Evolutionary conservation across 2,329 filamentous ascomycete genomes (phyloP).

Genomic region (Daldinia sp.): DNA sequence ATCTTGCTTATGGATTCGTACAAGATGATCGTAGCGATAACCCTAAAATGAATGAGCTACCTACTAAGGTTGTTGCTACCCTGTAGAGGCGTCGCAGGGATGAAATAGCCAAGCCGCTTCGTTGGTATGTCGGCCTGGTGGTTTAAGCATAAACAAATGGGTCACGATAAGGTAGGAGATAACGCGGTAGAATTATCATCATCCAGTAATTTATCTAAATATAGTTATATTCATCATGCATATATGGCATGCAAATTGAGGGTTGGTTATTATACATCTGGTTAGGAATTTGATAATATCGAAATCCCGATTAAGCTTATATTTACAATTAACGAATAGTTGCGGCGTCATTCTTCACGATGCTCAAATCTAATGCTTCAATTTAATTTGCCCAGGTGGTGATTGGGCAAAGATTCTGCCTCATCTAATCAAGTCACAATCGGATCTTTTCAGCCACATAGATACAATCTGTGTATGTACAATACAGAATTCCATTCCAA

Average conservation of each 20-base stretch:
- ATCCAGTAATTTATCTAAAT: background rate
- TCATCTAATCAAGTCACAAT: background rate
- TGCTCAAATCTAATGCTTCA: too few species aligned
- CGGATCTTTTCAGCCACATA: background rate
- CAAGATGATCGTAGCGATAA: background rate
- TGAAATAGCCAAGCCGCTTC: background rate
- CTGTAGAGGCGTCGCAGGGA: background rate
- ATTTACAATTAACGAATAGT: background rate
- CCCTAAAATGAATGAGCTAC: background rate
- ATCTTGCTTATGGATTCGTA: background rate
- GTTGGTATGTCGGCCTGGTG: too few species aligned
- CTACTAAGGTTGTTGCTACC: too few species aligned
- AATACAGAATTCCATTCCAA: too few species aligned
- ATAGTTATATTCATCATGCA: too few species aligned
- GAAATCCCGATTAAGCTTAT: too few species aligned
- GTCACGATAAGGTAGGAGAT: background rate
- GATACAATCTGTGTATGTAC: background rate
- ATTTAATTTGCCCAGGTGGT: too few species aligned
- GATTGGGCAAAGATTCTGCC: background rate
- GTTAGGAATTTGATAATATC: too few species aligned
- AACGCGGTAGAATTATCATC: background rate
- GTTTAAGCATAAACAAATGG: background rate
- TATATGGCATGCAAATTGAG: too few species aligned
- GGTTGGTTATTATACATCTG: too few species aligned
- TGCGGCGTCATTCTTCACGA: background rate